Evolutionary conservation across 1,139 yeast genomes (phyloP).

Genomic region (Taphrina populina): DNA sequence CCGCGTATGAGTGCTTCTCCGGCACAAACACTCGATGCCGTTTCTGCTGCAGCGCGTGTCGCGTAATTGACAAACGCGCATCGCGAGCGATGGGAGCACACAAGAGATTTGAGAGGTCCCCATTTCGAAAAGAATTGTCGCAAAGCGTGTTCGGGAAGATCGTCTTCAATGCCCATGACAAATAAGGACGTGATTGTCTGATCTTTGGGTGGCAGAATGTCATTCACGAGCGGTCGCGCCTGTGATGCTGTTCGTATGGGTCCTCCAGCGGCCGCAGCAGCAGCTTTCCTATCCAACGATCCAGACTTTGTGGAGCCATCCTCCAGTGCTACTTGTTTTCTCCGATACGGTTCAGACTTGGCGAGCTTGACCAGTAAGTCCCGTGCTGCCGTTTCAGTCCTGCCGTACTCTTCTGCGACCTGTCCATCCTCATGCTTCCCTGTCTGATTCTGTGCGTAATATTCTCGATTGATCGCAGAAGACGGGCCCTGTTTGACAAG

Average conservation of each 20-base stretch:
- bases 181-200: conserved; percentile 54
- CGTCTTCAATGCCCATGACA: conserved; percentile 67
- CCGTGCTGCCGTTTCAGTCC: conserved; percentile 47
- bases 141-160: conserved; percentile 63
- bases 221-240: conserved; percentile 45
- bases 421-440: conserved; percentile 43
- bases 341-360: conserved; percentile 45
- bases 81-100: conserved; percentile 60
- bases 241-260: conserved; percentile 27
- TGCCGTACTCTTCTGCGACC: conserved; percentile 42
- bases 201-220: conserved; percentile 51
- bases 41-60: conserved; percentile 56
- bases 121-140: conserved; percentile 51
- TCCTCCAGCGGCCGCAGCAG: conserved; percentile 9
- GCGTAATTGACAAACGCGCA: conserved; percentile 64
- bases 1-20: conserved; percentile 48
- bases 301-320: background rate
- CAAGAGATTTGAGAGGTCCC: conserved; percentile 54
- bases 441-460: conserved; percentile 46
- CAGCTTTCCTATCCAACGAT: no score
- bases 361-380: conserved; percentile 50
- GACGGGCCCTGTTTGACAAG: conserved; percentile 59
- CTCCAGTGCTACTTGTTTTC: conserved; percentile 37
- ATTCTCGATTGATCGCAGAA: conserved; percentile 46
- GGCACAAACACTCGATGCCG: conserved; percentile 50